Evolutionary conservation across 805 yeast genomes (phyloP).

Genomic region (Wickerhamomyces mucosus): DNA sequence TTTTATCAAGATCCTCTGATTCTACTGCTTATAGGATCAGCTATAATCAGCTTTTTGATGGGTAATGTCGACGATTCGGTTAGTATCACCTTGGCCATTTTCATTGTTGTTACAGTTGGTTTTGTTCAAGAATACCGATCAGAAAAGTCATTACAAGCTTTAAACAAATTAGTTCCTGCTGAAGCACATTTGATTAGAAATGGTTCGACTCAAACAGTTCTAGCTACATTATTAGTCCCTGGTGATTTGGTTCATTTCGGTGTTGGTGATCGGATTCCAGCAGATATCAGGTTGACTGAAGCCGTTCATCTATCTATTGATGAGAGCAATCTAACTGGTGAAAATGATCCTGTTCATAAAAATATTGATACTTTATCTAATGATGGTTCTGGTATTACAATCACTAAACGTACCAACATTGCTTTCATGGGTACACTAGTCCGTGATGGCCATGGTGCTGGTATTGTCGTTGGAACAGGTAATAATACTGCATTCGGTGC

Average conservation of each 20-base stretch:
- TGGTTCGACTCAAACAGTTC: slow-evolving; percentile 66
- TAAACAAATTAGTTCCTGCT: slow-evolving; percentile 92
- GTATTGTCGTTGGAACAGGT: slow-evolving; percentile 89
- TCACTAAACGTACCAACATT: slow-evolving; percentile 63
- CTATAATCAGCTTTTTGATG: slow-evolving; percentile 78
- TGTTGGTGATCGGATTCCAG: slow-evolving; percentile 95
- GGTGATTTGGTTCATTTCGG: slow-evolving; percentile 88
- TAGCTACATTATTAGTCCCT: slow-evolving; percentile 86
- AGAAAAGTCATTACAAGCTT: slow-evolving; percentile 88
- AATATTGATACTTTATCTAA: slow-evolving; percentile 34
- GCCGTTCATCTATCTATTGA: slow-evolving; percentile 79
- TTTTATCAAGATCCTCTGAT: slow-evolving; percentile 91
- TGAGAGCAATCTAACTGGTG: slow-evolving; percentile 94
- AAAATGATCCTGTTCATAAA: slow-evolving; percentile 79
- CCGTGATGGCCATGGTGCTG: slow-evolving; percentile 91
- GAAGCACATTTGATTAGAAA: slow-evolving; percentile 85
- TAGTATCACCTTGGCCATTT: slow-evolving; percentile 84
- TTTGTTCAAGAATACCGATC: slow-evolving; percentile 96
- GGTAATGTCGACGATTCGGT: slow-evolving; percentile 96
- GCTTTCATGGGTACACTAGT: slow-evolving; percentile 98
- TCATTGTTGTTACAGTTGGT: slow-evolving; percentile 93
- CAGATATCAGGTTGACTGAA: slow-evolving; percentile 76
- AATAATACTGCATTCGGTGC: slow-evolving; percentile 86
- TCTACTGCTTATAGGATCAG: slow-evolving; percentile 80
- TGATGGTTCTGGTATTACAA: slow-evolving; percentile 32